phyloP scores from a whole-genome alignment of 768 basidiomycete genomes.

The Leccinum imitatum region DNA sequence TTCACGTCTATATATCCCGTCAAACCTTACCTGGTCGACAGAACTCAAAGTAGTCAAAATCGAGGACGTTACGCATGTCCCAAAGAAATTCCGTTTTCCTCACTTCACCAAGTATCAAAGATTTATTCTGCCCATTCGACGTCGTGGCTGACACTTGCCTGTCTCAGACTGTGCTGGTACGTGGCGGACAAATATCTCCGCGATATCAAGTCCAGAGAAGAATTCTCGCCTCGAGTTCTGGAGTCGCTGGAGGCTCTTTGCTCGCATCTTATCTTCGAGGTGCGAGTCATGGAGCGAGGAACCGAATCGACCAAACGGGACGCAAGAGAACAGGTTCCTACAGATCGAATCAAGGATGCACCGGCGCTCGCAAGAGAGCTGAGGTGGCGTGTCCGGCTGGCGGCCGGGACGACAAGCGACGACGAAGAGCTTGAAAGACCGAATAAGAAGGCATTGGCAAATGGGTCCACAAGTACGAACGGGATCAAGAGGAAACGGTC shows the following conservation, averaged over 20 bases:
- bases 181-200: constrained; percentile 79
- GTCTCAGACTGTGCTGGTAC: constrained; percentile 81
- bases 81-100: constrained; percentile 89
- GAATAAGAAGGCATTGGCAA: constrained; percentile 25
- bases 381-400: constrained; percentile 74
- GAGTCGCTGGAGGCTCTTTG: constrained; percentile 70
- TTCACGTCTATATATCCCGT: not conserved
- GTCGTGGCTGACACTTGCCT: constrained; percentile 4
- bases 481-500: constrained; percentile 42
- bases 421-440: constrained; percentile 50
- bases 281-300: constrained; percentile 66
- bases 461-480: constrained; percentile 26
- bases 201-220: constrained; percentile 61
- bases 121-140: constrained; percentile 21
- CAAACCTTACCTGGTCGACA: constrained; percentile 33
- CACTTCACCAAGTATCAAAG: constrained; percentile 64
- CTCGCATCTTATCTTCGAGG: constrained; percentile 78
- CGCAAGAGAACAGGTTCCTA: constrained; percentile 77
- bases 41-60: constrained; percentile 89
- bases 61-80: constrained; percentile 89
- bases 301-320: constrained; percentile 72
- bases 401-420: constrained; percentile 62
- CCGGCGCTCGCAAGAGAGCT: constrained; percentile 80
- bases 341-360: constrained; percentile 80
- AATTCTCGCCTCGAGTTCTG: constrained; percentile 59